Evolutionary conservation across 345 rosid species (phyloP), one percentile per base, ranked within the genome.

Genomic region (Litchi chinensis): DNA sequence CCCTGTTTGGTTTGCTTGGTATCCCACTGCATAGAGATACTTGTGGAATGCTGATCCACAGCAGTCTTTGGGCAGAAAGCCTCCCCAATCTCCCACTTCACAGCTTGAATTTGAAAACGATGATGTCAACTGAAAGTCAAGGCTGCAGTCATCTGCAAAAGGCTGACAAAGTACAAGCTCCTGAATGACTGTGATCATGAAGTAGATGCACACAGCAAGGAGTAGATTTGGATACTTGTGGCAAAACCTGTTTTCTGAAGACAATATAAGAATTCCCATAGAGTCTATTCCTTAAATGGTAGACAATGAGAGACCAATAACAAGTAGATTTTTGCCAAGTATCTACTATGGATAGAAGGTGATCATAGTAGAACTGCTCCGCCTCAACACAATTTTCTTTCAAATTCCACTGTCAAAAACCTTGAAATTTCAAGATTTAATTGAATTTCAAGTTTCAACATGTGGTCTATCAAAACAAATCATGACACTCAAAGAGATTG

Each of bases 31-130:
- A 21, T 70, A 54, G 50, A 89, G 83, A 68, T 85, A 87, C 24
- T 74, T 54, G 6, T 41, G 50, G 70, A 86, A 81, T 57, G 73
- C 83, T 60, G 74, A 76, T 60, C 75, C 83, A 69, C 88, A 84
- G 75, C 85, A 84, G 32, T 69, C 79, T 71, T 59, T 24, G 59
- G 56, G 24, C 26, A 85, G 83, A 74, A 87, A 82, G 4, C 87
- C 86, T 11, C 88, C 85, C 91, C 90, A 86, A 37, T 82, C 82
- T 74, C 86, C 82, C 48, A 18, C 81, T 26, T 46, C 73, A 24
- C 83, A 85, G 43, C 43, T 83, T 15, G 81, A 32, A 32, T 43
- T 54, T 32, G 41, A 16, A 13, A 43, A 32, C 0, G 70, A 19
- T 5, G 71, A 19, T 22, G 77, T 5, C 64, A 60, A 59, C 3